Evolutionary conservation across 2,329 filamentous ascomycete genomes (phyloP), one percentile per base, ranked within the genome.

Genomic region (Berkeleyomyces rouxiae): DNA sequence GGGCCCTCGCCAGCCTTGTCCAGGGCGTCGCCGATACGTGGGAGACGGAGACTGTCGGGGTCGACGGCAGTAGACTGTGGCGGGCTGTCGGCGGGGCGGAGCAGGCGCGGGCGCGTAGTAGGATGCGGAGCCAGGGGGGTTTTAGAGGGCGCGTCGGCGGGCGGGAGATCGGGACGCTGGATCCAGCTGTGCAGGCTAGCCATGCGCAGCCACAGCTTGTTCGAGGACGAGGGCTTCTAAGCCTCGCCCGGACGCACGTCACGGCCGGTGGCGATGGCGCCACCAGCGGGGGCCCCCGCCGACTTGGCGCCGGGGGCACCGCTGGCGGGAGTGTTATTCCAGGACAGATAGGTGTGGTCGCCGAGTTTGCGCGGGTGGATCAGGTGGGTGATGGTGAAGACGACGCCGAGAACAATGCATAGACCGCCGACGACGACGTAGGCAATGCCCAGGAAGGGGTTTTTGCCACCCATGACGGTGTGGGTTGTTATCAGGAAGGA

Each of bases 361-460:
- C 93, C 93, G 49, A 99, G 82, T 87, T 97, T 99, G 70, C 93
- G 86, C 66, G 93, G 93, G 72, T 88, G 91, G 74, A 99, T 84
- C 67, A 97, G 79, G 75, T 97, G 91, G 0, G 90, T 91, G 65
- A 90, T 80, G 42, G 92, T 91, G 75, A 99, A 99, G 62, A 97
- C 72, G 36, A 83, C 83, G 59, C 93, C 93, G 7, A 99, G 82
- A 37, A 96, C 72, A 68, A 99, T 86, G 76, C 93, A 99, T 64
- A 97, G 80, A 58, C 92, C 93, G 63, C 91, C 92, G 9, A 99
- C 90, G 13, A 95, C 90, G 37, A 97, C 80, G 74, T 97, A 99
- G 44, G 91, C 90, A 68, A 99, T 99, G 57, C 93, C 93, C 60
- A 97, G 82, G 79, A 96, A 97, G 36, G 89, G 87, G 72, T 99